Evolutionary conservation across 371 early-diverging fungal species (phyloP), one percentile per base, ranked within the genome.

Genomic region (Lichtheimia ornata): DNA sequence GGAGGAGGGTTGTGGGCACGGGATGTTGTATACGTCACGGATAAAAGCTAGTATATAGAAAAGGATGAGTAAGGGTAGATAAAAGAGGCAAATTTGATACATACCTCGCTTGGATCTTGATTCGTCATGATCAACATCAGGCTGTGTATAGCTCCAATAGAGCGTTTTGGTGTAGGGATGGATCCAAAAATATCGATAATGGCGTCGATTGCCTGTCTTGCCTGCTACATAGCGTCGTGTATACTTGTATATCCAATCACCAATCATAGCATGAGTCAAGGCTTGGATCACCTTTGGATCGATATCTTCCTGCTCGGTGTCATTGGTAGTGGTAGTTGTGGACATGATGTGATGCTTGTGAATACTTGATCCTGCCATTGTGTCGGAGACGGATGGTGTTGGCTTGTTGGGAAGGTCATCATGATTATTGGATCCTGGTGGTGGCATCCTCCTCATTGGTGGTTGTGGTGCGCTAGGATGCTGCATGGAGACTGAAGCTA

Each of bases 121-220:
- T 58, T 82, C 80, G 53, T 72, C 70, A 45, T 81, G 79, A 66
- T 82, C 81, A 4, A 74, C 72, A 27, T 85, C 88, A 22, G 92
- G 92, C 28, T 86, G 84, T 55, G 79, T 79, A 51, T 77, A 70
- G 66, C 90, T 88, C 94, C 94, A 93, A 66, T 91, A 88, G 24
- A 93, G 63, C 14, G 88, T 88, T 59, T 85, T 82, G 12, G 91
- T 88, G 45, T 92, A 92, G n/a, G 94, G 94, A 62, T 92, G 91
- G 6, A 93, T 83, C 94, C 94, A 93, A 30, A 92, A 87, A 70
- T 84, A 93, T 18, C 92, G 47, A n/a, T 47, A 22, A 47, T 47
- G 22, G n/a, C 47, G 22, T 22, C 47, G 47, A 22, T 47, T 81
- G 43, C 84, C 83, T 11, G 15, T 53, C 35, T 50, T 55, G 25